phyloP scores from a whole-genome alignment of 148 eudicot species.

The Drosera capensis region DNA sequence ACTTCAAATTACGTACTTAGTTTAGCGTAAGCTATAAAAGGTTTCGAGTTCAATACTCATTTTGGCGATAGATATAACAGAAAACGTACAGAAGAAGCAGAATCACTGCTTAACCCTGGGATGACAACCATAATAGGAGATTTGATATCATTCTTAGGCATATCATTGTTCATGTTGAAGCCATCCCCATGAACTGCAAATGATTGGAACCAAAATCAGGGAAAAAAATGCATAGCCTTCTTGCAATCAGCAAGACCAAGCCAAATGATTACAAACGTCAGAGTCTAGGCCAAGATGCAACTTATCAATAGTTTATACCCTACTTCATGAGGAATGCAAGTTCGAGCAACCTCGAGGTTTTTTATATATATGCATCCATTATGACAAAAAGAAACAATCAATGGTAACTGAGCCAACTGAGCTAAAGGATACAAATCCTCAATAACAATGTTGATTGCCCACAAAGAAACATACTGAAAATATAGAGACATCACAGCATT shows the following conservation, averaged over 20 bases:
- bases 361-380: too few species aligned
- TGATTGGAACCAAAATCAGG: slow-evolving; percentile 3
- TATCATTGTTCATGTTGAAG: slow-evolving; percentile 17
- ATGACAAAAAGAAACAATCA: background rate
- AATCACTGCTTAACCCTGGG: slow-evolving; percentile 93
- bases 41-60: background rate
- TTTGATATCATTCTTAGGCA: slow-evolving; percentile 41
- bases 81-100: slow-evolving; percentile 64
- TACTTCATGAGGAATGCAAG: too few species aligned
- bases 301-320: too few species aligned
- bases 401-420: background rate
- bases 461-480: background rate
- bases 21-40: background rate
- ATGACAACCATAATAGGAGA: slow-evolving; percentile 68
- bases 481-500: background rate
- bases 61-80: background rate
- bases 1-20: too few species aligned
- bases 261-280: too few species aligned
- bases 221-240: background rate
- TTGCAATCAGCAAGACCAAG: too few species aligned
- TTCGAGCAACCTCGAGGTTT: too few species aligned
- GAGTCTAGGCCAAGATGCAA: too few species aligned
- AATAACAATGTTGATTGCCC: background rate
- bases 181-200: slow-evolving; percentile 31
- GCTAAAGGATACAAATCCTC: background rate